Base-by-base conservation (phyloP, 306 rosid species). In the Erythrophleum fordii region DNA sequence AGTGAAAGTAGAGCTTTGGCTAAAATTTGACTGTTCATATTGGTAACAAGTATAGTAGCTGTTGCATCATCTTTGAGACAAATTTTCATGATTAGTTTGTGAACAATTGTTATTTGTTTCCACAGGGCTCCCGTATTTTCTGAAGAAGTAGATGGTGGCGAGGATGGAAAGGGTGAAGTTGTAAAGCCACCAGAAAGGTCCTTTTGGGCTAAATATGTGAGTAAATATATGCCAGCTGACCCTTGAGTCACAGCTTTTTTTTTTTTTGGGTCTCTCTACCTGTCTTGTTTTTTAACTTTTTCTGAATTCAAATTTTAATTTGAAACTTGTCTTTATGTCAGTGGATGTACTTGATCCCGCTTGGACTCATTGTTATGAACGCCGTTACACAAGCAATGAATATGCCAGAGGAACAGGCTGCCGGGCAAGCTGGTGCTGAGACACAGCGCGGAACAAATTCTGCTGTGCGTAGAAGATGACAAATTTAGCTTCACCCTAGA, bases 291-390 rank as follows among this genome's bases (percentile, higher is more conserved):
- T 41, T 25, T 69, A 2, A 34, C 25, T 11, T 25, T 66, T 58
- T 69, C 69, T 48, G 45, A 69, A 70, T 41, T 70, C 12, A 78
- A 28, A 23, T 37, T 55, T 56, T 68, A 64, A 29, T 71, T 28
- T 23, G 79, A 73, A 52, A 67, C 46, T 62, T 79, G 44, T 77
- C 73, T 62, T 16, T 69, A 55, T 82, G 56, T 45, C 90, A 95
- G 99, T 95, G 99, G 99, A 95, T 95, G 99, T 95, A 95, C 80
- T 25, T 87, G 85, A 93, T 95, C 59, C 99, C 99, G 28, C 98
- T 95, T 11, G 99, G 99, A 86, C 89, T 95, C 74, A 91, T 95
- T 31, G 87, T 95, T 74, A 93, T 93, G 99, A 95, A 95, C 58
- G 98, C 97, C 34, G 41, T 93, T 66, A 95, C 98, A 73, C 99